Percentiles rank a stretch among this genome's conserved stretches.
Evolutionary conservation across 73 alveolate genomes (phyloP).

Genomic region (Symbiodinium pilosum): DNA sequence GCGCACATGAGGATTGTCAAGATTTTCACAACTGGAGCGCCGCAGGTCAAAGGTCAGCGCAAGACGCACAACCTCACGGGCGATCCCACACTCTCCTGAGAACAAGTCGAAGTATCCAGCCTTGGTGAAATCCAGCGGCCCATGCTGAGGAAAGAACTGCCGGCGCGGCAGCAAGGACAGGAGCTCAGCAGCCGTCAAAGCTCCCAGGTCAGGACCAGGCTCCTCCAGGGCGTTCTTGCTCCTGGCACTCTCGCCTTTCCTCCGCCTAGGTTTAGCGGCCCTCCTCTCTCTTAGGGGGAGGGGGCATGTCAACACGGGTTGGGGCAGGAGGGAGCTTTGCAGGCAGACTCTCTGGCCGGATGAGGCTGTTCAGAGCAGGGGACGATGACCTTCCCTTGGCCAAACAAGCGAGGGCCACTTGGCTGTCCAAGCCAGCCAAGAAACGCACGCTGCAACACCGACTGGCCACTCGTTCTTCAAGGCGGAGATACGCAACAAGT

Average conservation of each 20-base stretch:
- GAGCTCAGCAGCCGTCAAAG: background rate
- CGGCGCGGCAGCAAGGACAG: background rate
- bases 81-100: no score
- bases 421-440: background rate
- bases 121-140: no score
- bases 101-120: no score
- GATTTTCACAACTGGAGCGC: background rate
- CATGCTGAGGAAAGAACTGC: background rate
- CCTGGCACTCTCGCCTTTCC: background rate
- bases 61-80: no score
- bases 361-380: background rate
- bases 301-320: no score
- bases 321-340: background rate
- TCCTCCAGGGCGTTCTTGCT: background rate
- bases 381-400: conserved; percentile 3
- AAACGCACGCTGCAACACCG: background rate
- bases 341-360: background rate
- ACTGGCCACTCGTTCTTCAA: background rate
- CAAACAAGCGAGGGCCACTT: background rate
- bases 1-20: background rate
- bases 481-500: background rate
- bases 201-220: background rate
- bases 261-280: background rate
- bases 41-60: no score
- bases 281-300: background rate